These are phyloP conservation scores for Porogramme epimiltina DNA, from an alignment of 1,284 basidiomycete genomes.

Conservation along the genomic window DNA sequence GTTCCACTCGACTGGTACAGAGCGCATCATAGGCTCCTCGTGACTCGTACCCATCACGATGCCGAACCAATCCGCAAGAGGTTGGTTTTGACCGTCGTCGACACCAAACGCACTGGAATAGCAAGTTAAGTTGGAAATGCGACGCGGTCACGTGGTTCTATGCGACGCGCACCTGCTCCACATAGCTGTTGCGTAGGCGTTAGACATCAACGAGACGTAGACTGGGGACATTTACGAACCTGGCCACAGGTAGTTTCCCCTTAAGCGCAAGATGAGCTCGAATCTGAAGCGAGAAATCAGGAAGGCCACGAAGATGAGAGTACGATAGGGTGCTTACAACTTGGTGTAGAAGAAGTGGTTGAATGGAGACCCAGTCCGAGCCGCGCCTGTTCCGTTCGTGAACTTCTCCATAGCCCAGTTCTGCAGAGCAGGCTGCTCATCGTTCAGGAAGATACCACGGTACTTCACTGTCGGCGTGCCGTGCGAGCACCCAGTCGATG, in stretches of 20 bases:
- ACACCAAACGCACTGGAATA: conserved; percentile 61
- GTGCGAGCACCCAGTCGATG: conserved; percentile 57
- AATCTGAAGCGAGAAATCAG: conserved; percentile 41
- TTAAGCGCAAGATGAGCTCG: conserved; percentile 68
- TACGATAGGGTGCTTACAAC: conserved; percentile 39
- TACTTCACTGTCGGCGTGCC: conserved; percentile 72
- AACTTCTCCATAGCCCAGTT: conserved; percentile 69
- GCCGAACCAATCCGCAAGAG: conserved; percentile 65
- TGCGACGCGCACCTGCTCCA: conserved; percentile 23
- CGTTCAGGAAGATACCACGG: conserved; percentile 62
- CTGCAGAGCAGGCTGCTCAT: conserved; percentile 38
- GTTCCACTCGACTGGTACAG: conserved; percentile 61
- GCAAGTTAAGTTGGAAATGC: neutral
- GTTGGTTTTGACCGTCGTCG: conserved; percentile 67
- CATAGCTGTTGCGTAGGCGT: conserved; percentile 11
- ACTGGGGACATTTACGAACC: neutral
- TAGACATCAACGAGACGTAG: neutral
- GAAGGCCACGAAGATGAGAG: neutral
- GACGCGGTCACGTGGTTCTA: conserved; percentile 8
- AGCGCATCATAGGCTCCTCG: conserved; percentile 68
- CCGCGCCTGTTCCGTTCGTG: conserved; percentile 60
- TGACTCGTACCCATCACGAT: conserved; percentile 74
- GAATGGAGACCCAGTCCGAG: conserved; percentile 55
- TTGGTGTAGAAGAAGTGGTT: conserved; percentile 67
- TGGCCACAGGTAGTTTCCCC: conserved; percentile 74